Conservation (phyloP, 2,329 filamentous ascomycete species). For the Aspergillus fumigatus region DNA sequence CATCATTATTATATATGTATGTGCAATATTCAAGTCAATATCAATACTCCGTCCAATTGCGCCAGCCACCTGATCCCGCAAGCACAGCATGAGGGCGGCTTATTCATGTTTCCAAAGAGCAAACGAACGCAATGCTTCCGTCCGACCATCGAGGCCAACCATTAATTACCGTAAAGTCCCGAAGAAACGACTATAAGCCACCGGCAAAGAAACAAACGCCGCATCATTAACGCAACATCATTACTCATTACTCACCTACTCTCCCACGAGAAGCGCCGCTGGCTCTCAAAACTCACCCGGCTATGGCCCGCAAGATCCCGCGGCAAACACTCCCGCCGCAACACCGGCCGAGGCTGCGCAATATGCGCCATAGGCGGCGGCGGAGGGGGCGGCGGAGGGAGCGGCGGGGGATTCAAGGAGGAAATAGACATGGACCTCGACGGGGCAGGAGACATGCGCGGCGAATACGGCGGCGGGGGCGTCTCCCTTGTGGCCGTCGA, state of each 20-base stretch:
- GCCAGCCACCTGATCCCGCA: neutral
- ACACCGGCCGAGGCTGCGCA: constrained; percentile 24
- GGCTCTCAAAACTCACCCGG: constrained; percentile 4
- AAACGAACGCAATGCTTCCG: neutral
- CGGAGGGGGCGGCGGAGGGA: constrained; percentile 7
- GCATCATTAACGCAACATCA: neutral
- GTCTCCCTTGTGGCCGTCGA: constrained; percentile 42
- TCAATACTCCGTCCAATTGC: neutral
- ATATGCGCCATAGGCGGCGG: constrained; percentile 25
- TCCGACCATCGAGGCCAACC: neutral
- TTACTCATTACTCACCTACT: constrained; percentile 15
- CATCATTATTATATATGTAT: neutral
- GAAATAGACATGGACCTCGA: constrained; percentile 33
- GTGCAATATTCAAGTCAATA: neutral
- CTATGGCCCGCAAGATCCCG: neutral
- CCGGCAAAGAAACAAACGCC: neutral
- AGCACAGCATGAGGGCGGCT: neutral
- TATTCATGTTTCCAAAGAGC: neutral
- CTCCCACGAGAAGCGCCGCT: constrained; percentile 23
- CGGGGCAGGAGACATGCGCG: constrained; percentile 24
- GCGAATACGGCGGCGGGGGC: constrained; percentile 40
- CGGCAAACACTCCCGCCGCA: constrained; percentile 8
- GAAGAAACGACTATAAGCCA: neutral
- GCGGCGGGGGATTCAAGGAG: constrained; percentile 12
- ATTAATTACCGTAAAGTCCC: neutral